A percentile compares a stretch with the other conserved stretches of the same genome.
These are phyloP conservation scores for Spatholobus suberectus DNA, from an alignment of 306 rosid genomes.

Conservation along the genomic window DNA sequence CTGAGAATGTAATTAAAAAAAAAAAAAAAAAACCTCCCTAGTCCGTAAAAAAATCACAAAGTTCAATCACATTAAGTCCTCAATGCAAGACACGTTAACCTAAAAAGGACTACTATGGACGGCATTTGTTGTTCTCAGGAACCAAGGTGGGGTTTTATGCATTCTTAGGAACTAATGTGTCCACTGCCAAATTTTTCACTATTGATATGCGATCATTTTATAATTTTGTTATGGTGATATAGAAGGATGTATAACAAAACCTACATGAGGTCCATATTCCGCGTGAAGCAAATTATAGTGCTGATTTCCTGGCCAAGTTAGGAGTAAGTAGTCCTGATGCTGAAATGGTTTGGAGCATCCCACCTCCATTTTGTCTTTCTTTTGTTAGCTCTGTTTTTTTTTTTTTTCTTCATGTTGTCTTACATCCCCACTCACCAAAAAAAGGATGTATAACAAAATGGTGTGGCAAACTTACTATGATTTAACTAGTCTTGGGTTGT, in stretches of 20 bases:
- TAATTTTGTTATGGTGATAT: background rate
- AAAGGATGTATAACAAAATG: constrained; percentile 10
- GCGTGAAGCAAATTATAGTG: background rate
- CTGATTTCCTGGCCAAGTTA: background rate
- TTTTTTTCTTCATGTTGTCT: background rate
- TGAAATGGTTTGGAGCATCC: background rate
- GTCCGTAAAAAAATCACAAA: background rate
- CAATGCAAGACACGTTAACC: background rate
- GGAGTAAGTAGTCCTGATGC: background rate
- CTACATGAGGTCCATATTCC: background rate
- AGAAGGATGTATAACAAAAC: background rate
- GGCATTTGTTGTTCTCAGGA: background rate
- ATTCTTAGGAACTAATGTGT: background rate
- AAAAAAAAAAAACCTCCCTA: background rate
- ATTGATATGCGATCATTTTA: background rate
- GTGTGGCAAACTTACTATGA: background rate
- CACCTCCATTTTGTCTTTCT: background rate
- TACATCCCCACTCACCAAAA: background rate
- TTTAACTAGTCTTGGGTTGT: constrained; percentile 8
- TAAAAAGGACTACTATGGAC: background rate
- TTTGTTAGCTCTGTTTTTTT: background rate
- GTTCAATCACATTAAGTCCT: background rate
- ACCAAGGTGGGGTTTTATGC: background rate
- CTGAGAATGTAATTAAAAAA: background rate
- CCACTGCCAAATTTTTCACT: background rate